Conservation (phyloP, 2,329 filamentous ascomycete genomes). For the Penicillium thymicola region DNA sequence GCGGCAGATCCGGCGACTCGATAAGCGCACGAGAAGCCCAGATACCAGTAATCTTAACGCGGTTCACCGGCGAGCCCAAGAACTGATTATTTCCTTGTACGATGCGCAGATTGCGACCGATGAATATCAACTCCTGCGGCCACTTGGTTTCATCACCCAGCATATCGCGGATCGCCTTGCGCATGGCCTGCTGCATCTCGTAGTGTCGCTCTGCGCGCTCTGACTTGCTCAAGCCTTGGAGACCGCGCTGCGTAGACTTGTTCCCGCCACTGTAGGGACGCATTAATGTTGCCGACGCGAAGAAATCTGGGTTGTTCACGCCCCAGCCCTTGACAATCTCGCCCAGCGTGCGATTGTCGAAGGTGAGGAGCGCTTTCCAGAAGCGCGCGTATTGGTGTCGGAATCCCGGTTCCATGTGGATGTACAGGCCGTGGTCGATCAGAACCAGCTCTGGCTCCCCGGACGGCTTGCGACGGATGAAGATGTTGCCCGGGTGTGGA, state of each 20-base stretch:
- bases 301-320: conserved; percentile 82
- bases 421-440: conserved; percentile 95
- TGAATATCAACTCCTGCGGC: conserved; percentile 88
- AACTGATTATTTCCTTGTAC: conserved; percentile 93
- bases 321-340: conserved; percentile 78
- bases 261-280: conserved; percentile 87
- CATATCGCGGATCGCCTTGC: conserved; percentile 71
- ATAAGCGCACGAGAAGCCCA: conserved; percentile 87
- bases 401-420: conserved; percentile 81
- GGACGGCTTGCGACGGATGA: conserved; percentile 78
- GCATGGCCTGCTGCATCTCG: conserved; percentile 73
- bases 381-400: conserved; percentile 81
- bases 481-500: conserved; percentile 95
- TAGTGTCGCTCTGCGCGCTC: conserved; percentile 62
- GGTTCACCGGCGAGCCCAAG: conserved; percentile 81
- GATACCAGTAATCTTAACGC: conserved; percentile 87
- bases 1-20: conserved; percentile 64
- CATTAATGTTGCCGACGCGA: conserved; percentile 86
- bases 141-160: conserved; percentile 82
- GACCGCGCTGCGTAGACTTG: conserved; percentile 58
- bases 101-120: conserved; percentile 86
- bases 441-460: conserved; percentile 88
- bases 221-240: conserved; percentile 51
- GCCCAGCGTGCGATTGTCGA: conserved; percentile 78
- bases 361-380: conserved; percentile 91